Base-by-base conservation (phyloP, 192 early-diverging fungal genomes). In the Physocladia obscura region DNA sequence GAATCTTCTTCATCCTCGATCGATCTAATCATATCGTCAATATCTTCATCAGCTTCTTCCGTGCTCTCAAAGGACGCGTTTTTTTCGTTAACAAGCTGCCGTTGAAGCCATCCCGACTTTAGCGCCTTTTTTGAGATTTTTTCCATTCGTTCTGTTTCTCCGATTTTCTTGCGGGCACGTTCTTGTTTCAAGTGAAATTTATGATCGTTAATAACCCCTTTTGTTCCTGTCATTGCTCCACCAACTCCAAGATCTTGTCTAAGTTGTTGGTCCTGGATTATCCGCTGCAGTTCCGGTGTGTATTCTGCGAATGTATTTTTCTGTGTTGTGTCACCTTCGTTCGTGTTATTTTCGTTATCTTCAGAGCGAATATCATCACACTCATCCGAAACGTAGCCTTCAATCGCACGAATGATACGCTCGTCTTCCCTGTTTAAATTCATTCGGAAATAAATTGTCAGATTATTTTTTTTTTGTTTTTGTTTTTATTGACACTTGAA, bases 101-200 rank as follows among this genome's bases (percentile, higher is more conserved):
- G 30, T 64, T 81, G 70, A 26, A 84, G 24, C 83, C 83, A 86
- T 2, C 84, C 84, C 21, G 74, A 77, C 35, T 31, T 55, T 56
- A 86, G 52, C 0, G 76, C 81, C 50, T 72, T 67, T 19, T 40
- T 35, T 5, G 24, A 13, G 19, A 78, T 31, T 51, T 69, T 79
- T 5, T 64, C 49, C 19, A 52, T 31, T 26, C 71, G 52, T 19
- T 35, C 49, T 29, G 55, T 39, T 22, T 49, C 30, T 30, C 71
- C 44, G 36, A 70, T 48, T 4, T 70, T 68, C 29, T 31, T 26
- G 37, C 85, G 44, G 34, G 80, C 71, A 1, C 72, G 57, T 71
- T 87, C 81, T 76, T 87, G 85, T 29, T 54, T 50, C 67, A 78
- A 44, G 60, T 86, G 83, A 48, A 87, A 87, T 50, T 75, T 73